These are phyloP conservation scores for Tetrapisispora phaffii DNA, from an alignment of 805 yeast genomes.

Conservation along the genomic window DNA sequence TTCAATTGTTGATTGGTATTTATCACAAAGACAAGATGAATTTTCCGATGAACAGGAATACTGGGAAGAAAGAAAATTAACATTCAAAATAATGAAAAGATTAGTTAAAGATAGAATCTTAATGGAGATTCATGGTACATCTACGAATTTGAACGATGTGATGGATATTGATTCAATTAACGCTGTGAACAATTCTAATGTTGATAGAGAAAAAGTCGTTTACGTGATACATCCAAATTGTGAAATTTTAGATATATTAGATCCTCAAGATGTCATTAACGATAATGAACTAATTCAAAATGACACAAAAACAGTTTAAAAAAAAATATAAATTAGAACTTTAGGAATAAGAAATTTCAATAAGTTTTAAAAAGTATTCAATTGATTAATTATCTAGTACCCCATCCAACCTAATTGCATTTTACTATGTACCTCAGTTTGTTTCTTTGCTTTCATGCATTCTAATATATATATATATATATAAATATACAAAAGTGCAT, in stretches of 20 bases:
- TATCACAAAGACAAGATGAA: slow-evolving; percentile 61
- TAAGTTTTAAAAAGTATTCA: no score
- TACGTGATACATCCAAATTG: slow-evolving; percentile 74
- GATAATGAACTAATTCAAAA: background rate
- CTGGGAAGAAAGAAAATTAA: slow-evolving; percentile 58
- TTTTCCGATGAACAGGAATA: slow-evolving; percentile 61
- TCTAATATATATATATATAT: no score
- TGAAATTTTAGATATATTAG: slow-evolving; percentile 48
- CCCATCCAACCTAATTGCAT: no score
- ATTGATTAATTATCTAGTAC: no score
- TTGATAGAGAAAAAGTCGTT: slow-evolving; percentile 25
- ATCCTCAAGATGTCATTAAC: slow-evolving; percentile 7
- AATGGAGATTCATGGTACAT: slow-evolving; percentile 49
- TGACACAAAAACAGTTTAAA: background rate
- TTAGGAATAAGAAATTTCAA: no score
- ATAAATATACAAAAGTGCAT: no score
- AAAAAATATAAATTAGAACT: no score
- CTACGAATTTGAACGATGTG: slow-evolving; percentile 34
- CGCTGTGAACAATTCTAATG: slow-evolving; percentile 10
- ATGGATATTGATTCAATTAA: slow-evolving; percentile 18
- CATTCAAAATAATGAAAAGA: slow-evolving; percentile 70
- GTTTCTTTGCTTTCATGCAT: no score
- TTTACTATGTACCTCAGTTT: no score
- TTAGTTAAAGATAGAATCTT: slow-evolving; percentile 77
- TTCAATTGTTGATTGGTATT: slow-evolving; percentile 71